Evolutionary conservation across 73 alveolate genomes (phyloP).

Genomic region (Paramecium tetraurelia): DNA sequence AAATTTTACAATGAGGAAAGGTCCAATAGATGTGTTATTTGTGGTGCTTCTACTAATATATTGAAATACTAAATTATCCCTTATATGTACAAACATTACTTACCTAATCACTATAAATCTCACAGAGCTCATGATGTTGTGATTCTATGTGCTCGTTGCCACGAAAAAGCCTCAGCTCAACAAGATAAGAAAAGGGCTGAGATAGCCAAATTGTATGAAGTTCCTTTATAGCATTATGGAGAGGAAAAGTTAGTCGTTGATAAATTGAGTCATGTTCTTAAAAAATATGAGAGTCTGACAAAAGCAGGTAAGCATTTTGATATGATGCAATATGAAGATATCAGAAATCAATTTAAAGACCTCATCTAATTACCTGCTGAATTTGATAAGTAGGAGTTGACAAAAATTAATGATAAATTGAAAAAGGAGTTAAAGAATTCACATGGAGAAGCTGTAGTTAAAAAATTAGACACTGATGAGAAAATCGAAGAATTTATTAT

Average conservation of each 20-base stretch:
- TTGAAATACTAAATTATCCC: conserved; percentile 53
- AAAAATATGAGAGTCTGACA: conserved; percentile 55
- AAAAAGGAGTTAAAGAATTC: conserved; percentile 69
- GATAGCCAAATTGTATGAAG: conserved; percentile 74
- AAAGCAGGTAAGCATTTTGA: conserved; percentile 59
- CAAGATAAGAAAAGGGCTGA: conserved; percentile 75
- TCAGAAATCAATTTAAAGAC: neutral
- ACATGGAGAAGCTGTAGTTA: conserved; percentile 89
- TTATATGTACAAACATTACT: conserved; percentile 68
- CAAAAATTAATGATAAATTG: conserved; percentile 58
- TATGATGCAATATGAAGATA: conserved; percentile 13
- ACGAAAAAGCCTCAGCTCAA: conserved; percentile 85
- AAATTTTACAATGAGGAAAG: conserved; percentile 62
- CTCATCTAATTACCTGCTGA: conserved; percentile 48
- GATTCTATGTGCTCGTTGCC: conserved; percentile 92
- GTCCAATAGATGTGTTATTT: conserved; percentile 44
- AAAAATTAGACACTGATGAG: conserved; percentile 73
- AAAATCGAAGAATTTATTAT: conserved; percentile 79
- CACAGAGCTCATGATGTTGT: conserved; percentile 97
- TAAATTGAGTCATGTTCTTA: conserved; percentile 54
- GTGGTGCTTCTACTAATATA: conserved; percentile 39
- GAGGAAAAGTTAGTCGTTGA: conserved; percentile 57
- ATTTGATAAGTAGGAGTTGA: neutral
- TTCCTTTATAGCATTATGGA: conserved; percentile 76
- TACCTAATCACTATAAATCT: conserved; percentile 90